Base-by-base conservation (phyloP, 2,329 filamentous ascomycete genomes). In the Colletotrichum sp. region DNA sequence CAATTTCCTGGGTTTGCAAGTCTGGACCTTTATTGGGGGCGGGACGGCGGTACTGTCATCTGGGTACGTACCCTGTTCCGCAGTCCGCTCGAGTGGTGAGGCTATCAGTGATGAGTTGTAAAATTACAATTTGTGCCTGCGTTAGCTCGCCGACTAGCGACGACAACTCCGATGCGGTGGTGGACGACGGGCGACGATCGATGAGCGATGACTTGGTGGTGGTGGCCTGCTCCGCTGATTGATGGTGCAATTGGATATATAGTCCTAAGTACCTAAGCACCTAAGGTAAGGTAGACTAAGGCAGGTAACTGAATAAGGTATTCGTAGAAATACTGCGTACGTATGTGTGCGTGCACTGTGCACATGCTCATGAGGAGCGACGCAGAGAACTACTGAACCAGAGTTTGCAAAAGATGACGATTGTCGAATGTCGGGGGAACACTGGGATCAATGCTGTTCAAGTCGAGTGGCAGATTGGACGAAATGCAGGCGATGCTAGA, bases 1-100 rank as follows among this genome's bases (percentile, higher is more conserved):
- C 67, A 70, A 70, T 70, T 30, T 70, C 67, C 67, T 58, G 30
- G 43, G 43, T 55, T 22, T 55, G 36, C 48, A 32, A 13, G 52
- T 69, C 66, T 61, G 65, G 65, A 69, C 56, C 52, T 7, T 30
- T 4, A 56, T 66, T 74, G 70, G 74, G 68, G 72, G 61, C 68
- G 72, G 72, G 68, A 62, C 36, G 55, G 43, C 34, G 74, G 70
- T 76, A 76, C 74, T 68, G 22, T 39, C 25, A 56, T 39, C 30
- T 55, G 25, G 43, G 66, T 68, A 56, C 65, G 65, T 67, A 25
- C 39, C 27, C 10, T 6, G n/a, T n/a, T 32, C 15, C 30, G 43
- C 58, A 22, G 28, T 61, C 28, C 8, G 28, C 10, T 32, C n/a
- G 18, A n/a, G 30, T 22, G 32, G 34, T 32, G 32, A 34, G 60